phyloP scores from a whole-genome alignment of 805 yeast species.

The Yamadazyma sp. region DNA sequence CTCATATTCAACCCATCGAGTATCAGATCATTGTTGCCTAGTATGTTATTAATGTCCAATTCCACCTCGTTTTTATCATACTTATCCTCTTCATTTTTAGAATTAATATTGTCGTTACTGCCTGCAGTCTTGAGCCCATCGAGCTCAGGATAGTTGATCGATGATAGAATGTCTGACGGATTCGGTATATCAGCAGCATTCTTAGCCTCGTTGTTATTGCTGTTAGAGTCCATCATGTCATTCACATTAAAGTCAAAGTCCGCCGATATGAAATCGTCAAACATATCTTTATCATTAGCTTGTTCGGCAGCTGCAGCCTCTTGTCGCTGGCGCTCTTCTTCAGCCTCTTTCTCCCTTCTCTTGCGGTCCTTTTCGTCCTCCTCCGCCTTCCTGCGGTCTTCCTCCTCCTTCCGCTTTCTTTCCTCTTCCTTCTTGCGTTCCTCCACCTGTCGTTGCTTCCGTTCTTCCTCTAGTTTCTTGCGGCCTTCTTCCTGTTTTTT shows the following conservation, averaged over 20 bases:
- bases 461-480: conserved; percentile 22
- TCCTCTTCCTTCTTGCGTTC: conserved; percentile 19
- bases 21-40: conserved; percentile 41
- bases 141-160: conserved; percentile 14
- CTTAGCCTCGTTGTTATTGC: conserved; percentile 7
- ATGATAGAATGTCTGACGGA: conserved; percentile 16
- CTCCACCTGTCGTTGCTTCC: conserved; percentile 17
- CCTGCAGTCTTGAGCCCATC: background rate
- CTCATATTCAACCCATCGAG: conserved; percentile 44
- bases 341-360: conserved; percentile 18
- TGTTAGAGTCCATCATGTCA: conserved; percentile 11
- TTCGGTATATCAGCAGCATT: conserved; percentile 14
- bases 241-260: conserved; percentile 21
- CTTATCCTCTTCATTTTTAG: conserved; percentile 2
- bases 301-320: conserved; percentile 10
- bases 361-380: conserved; percentile 17
- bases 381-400: conserved; percentile 21
- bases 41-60: conserved; percentile 35
- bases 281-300: conserved; percentile 13
- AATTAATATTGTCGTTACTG: conserved; percentile 1
- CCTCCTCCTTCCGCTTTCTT: conserved; percentile 20
- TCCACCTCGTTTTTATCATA: conserved; percentile 16
- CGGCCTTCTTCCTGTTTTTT: conserved; percentile 21
- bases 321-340: conserved; percentile 11
- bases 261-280: conserved; percentile 17